Conservation (phyloP, 2,329 filamentous ascomycete genomes). For the Nigrospora oryzae region DNA sequence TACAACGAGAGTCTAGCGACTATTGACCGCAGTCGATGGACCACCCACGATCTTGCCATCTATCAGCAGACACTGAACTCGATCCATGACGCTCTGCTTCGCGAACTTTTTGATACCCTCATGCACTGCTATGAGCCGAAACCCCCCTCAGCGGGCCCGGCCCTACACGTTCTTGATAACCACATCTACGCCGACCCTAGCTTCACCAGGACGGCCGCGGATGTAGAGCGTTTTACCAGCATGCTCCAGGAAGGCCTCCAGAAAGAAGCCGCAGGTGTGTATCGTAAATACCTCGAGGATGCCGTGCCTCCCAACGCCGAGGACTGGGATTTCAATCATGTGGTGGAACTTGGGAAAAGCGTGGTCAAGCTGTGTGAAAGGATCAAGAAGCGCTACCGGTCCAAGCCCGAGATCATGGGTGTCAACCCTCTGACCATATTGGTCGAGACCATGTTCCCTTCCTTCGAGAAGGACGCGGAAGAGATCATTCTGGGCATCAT, state of each 20-base stretch:
- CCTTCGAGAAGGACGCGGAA: constrained; percentile 81
- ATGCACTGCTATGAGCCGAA: constrained; percentile 87
- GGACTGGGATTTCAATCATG: constrained; percentile 84
- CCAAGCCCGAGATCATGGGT: constrained; percentile 81
- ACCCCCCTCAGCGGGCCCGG: constrained; percentile 67
- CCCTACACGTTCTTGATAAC: constrained; percentile 72
- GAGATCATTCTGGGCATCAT: constrained; percentile 80
- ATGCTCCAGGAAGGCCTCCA: constrained; percentile 66
- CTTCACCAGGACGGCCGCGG: constrained; percentile 64
- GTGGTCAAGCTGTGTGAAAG: constrained; percentile 80
- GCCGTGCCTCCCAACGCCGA: constrained; percentile 73
- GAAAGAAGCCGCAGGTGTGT: constrained; percentile 68
- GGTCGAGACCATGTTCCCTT: constrained; percentile 76
- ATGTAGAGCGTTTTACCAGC: constrained; percentile 62
- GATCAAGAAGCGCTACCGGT: constrained; percentile 87
- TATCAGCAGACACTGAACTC: constrained; percentile 69
- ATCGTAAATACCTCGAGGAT: constrained; percentile 68
- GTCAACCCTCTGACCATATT: constrained; percentile 58
- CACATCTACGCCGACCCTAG: constrained; percentile 73
- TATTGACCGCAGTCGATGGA: constrained; percentile 57
- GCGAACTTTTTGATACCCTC: constrained; percentile 82
- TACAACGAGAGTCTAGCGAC: constrained; percentile 42
- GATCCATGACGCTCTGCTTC: constrained; percentile 73
- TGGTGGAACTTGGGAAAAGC: constrained; percentile 79
- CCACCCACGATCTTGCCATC: constrained; percentile 55